A percentile compares a stretch with the other conserved stretches of the same genome.
These are phyloP conservation scores for Tetracladium marchalianum DNA, from an alignment of 495 filamentous ascomycete genomes.

Conservation along the genomic window DNA sequence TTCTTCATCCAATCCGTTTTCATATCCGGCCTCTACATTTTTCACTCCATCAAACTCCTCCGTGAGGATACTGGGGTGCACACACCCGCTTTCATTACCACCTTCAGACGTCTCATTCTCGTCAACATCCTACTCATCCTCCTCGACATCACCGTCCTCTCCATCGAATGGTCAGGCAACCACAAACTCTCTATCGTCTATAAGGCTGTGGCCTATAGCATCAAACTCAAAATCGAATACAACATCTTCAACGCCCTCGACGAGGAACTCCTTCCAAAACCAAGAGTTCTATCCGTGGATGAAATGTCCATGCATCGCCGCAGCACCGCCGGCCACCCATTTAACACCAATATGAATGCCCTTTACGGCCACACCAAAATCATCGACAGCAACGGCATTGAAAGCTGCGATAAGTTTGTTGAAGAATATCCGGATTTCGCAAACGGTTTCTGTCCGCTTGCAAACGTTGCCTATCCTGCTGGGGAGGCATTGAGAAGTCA, in stretches of 20 bases:
- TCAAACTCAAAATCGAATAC: conserved; percentile 57
- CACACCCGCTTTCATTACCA: conserved; percentile 1
- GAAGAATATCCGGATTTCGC: no score
- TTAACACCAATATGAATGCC: no score
- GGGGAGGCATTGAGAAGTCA: no score
- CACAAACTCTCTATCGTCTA: conserved; percentile 47
- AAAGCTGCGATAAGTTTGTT: no score
- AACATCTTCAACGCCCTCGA: conserved; percentile 37
- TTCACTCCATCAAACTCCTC: conserved; percentile 39
- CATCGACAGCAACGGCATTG: no score
- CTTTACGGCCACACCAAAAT: no score
- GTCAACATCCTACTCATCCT: conserved; percentile 36
- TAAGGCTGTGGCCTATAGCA: conserved; percentile 49
- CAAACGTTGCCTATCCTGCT: no score
- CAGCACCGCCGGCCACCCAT: no score
- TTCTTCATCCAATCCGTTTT: conserved; percentile 48
- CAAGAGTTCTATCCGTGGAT: no score
- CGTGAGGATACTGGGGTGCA: conserved; percentile 21
- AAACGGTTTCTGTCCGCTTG: no score
- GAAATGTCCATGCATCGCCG: no score
- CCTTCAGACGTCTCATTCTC: conserved; percentile 36
- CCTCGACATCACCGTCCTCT: conserved; percentile 38
- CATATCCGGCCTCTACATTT: conserved; percentile 48
- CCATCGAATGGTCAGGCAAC: conserved; percentile 37
- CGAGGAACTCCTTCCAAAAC: no score